phyloP scores from a whole-genome alignment of 1,284 basidiomycete genomes.

The Amylostereum chailletii region DNA sequence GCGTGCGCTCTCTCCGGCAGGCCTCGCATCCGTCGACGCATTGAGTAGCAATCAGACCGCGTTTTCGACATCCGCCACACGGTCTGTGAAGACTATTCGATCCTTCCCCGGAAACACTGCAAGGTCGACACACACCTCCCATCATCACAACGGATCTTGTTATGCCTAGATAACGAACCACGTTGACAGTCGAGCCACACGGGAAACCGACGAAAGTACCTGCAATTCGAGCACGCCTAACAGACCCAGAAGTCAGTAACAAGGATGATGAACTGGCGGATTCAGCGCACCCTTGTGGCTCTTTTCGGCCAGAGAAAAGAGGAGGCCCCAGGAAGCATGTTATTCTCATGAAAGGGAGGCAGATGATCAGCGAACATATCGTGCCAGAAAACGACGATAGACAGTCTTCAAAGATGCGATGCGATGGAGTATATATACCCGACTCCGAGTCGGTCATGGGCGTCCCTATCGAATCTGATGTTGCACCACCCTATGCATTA shows the following conservation, averaged over 20 bases:
- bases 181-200: background rate
- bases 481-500: no score
- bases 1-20: slow-evolving; percentile 43
- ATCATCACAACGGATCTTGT: slow-evolving; percentile 52
- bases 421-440: no score
- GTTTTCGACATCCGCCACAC: slow-evolving; percentile 45
- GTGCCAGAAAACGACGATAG: no score
- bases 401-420: no score
- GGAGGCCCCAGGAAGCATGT: slow-evolving; percentile 2
- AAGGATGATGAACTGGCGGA: background rate
- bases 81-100: slow-evolving; percentile 25
- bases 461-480: no score
- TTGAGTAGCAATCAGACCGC: slow-evolving; percentile 36
- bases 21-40: slow-evolving; percentile 47
- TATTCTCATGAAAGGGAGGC: background rate
- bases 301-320: slow-evolving; percentile 26
- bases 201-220: slow-evolving; percentile 23
- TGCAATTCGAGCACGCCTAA: slow-evolving; percentile 52
- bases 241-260: background rate
- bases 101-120: background rate
- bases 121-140: slow-evolving; percentile 27
- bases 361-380: background rate
- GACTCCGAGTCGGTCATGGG: no score
- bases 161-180: slow-evolving; percentile 27
- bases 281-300: slow-evolving; percentile 30